Evolutionary conservation across 176 grass and related monocot species (phyloP).

Genomic region (Bothriochloa decipiens): DNA sequence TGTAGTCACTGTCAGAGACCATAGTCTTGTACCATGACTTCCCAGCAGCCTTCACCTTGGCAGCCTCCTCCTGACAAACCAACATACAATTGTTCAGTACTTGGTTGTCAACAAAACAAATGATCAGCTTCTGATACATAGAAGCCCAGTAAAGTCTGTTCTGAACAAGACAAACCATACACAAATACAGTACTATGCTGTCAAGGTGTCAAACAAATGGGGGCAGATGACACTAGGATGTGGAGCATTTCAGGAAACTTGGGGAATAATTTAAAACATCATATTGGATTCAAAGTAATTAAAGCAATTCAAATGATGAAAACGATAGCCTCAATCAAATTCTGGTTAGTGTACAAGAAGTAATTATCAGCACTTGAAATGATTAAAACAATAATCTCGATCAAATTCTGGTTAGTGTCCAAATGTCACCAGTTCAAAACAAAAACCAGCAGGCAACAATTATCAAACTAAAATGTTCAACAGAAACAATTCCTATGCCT

Average conservation of each 20-base stretch:
- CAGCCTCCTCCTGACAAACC: slow-evolving; percentile 46
- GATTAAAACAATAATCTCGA: not conserved
- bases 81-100: not conserved
- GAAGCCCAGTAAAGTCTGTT: too few relatives aligned
- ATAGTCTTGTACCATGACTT: slow-evolving; percentile 88
- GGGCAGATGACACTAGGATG: too few relatives aligned
- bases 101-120: not conserved
- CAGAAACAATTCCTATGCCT: not conserved
- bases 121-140: not conserved
- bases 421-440: not conserved
- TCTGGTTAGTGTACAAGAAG: too few relatives aligned
- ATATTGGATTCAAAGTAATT: too few relatives aligned
- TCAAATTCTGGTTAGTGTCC: not conserved
- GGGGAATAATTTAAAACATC: too few relatives aligned
- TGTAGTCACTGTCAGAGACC: slow-evolving; percentile 81
- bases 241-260: too few relatives aligned
- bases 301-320: too few relatives aligned
- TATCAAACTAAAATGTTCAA: not conserved
- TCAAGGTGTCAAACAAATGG: too few relatives aligned
- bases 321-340: too few relatives aligned
- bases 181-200: too few relatives aligned
- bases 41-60: slow-evolving; percentile 61
- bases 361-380: not conserved
- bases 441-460: not conserved
- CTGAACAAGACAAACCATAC: too few relatives aligned